Evolutionary conservation across 306 rosid species (phyloP).

Genomic region (Senna siamea): DNA sequence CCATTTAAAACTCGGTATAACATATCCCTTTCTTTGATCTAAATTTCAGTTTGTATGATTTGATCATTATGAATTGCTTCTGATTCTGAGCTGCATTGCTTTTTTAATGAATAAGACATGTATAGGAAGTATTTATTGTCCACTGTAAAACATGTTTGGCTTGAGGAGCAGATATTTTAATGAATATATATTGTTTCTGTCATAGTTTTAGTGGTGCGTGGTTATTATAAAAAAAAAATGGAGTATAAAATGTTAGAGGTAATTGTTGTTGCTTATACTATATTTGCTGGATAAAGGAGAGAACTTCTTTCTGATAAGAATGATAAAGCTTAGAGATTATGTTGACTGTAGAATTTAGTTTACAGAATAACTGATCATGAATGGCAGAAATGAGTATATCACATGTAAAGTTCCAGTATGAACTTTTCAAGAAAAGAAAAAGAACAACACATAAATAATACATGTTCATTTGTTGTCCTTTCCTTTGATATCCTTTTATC

Average conservation of each 20-base stretch:
- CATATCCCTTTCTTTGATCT: conserved; percentile 2
- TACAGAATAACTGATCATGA: background rate
- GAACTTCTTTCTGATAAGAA: background rate
- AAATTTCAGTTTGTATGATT: background rate
- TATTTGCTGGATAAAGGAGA: background rate
- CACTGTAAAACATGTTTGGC: background rate
- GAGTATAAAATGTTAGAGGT: background rate
- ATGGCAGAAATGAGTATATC: background rate
- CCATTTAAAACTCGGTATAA: background rate
- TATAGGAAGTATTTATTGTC: background rate
- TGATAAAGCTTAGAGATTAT: background rate
- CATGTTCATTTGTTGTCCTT: background rate
- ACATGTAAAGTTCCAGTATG: conserved; percentile 12
- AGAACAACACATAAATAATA: background rate
- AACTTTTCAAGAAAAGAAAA: background rate
- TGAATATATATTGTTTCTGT: background rate
- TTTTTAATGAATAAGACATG: conserved; percentile 13
- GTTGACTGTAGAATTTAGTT: background rate
- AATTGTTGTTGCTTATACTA: background rate
- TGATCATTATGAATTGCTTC: background rate
- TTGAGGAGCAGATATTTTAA: background rate
- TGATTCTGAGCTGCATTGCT: background rate
- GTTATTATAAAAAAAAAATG: background rate
- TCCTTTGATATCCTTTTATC: background rate
- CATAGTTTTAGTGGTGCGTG: background rate